Conservation (phyloP, 1,284 basidiomycete species). For the Tilletia caries region DNA sequence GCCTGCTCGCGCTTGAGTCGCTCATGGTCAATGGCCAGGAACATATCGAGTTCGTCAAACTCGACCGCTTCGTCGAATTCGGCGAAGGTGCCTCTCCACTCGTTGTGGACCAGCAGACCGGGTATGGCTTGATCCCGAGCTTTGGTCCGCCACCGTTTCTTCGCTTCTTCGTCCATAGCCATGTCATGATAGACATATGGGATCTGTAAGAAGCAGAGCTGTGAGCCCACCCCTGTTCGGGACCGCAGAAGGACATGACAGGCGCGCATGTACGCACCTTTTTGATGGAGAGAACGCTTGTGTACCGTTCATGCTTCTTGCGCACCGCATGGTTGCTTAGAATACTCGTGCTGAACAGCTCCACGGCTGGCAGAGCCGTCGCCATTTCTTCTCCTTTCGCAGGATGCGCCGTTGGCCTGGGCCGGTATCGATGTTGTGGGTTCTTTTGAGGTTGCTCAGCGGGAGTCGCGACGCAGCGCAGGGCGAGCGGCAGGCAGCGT, state of each 20-base stretch:
- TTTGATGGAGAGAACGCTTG: slow-evolving; percentile 41
- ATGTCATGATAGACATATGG: slow-evolving; percentile 50
- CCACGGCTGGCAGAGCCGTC: slow-evolving; percentile 27
- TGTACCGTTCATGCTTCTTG: slow-evolving; percentile 47
- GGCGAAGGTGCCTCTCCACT: slow-evolving; percentile 51
- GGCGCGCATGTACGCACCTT: slow-evolving; percentile 20
- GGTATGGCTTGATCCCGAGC: slow-evolving; percentile 46
- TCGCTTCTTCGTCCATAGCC: slow-evolving; percentile 49
- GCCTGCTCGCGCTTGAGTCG: slow-evolving; percentile 17
- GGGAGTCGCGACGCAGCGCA: too few species aligned
- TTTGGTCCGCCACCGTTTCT: slow-evolving; percentile 50
- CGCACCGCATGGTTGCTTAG: slow-evolving; percentile 48
- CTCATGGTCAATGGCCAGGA: slow-evolving; percentile 33
- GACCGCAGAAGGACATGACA: background rate
- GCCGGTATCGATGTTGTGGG: too few species aligned
- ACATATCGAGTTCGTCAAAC: slow-evolving; percentile 48
- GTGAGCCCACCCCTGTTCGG: too few species aligned
- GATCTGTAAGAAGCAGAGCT: slow-evolving; percentile 22
- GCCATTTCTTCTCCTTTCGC: too few species aligned
- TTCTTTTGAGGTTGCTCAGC: too few species aligned
- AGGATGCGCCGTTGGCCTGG: too few species aligned
- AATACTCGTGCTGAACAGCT: slow-evolving; percentile 54
- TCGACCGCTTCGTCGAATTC: slow-evolving; percentile 53
- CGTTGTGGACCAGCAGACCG: slow-evolving; percentile 50
- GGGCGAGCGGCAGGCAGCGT: too few species aligned